Conservation (phyloP, 768 basidiomycete species). For the Auriscalpium microsporum region DNA sequence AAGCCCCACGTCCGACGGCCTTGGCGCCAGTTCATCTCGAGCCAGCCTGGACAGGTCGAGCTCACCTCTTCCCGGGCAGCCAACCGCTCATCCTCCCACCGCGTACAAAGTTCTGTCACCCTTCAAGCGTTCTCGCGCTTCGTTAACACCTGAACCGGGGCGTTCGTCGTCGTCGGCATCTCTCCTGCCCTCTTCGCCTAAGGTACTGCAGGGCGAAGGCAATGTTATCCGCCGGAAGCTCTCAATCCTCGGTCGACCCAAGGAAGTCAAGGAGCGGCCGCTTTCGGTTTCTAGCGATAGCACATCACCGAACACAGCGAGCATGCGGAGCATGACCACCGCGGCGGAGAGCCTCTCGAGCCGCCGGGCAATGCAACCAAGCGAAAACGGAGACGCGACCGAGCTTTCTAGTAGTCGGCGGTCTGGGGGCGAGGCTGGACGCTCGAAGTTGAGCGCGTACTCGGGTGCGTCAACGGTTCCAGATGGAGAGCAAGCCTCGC, state of each 20-base stretch:
- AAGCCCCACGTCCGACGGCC: slow-evolving; percentile 2
- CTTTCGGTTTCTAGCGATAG: slow-evolving; percentile 53
- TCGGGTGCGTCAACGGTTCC: slow-evolving; percentile 1
- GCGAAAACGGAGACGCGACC: neutral
- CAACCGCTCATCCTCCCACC: slow-evolving; percentile 12
- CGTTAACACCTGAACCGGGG: slow-evolving; percentile 8
- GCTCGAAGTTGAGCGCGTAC: neutral
- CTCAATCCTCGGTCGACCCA: slow-evolving; percentile 29
- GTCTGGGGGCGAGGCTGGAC: neutral
- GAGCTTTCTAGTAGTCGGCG: neutral
- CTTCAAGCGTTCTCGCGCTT: slow-evolving; percentile 13
- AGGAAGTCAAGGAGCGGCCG: slow-evolving; percentile 34
- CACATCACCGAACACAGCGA: slow-evolving; percentile 43
- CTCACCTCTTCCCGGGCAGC: neutral
- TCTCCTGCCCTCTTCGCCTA: neutral
- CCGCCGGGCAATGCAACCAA: slow-evolving; percentile 22
- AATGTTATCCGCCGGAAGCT: slow-evolving; percentile 21
- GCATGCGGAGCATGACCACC: slow-evolving; percentile 50
- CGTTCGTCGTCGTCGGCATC: slow-evolving; percentile 13
- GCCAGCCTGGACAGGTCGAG: slow-evolving; percentile 8
- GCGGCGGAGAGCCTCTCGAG: slow-evolving; percentile 37
- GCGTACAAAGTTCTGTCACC: slow-evolving; percentile 21
- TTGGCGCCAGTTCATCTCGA: slow-evolving; percentile 9
- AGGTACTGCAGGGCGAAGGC: slow-evolving; percentile 2
- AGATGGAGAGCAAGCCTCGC: neutral